Evolutionary conservation across 495 filamentous ascomycete species (phyloP).

Genomic region (Cercophora scortea): DNA sequence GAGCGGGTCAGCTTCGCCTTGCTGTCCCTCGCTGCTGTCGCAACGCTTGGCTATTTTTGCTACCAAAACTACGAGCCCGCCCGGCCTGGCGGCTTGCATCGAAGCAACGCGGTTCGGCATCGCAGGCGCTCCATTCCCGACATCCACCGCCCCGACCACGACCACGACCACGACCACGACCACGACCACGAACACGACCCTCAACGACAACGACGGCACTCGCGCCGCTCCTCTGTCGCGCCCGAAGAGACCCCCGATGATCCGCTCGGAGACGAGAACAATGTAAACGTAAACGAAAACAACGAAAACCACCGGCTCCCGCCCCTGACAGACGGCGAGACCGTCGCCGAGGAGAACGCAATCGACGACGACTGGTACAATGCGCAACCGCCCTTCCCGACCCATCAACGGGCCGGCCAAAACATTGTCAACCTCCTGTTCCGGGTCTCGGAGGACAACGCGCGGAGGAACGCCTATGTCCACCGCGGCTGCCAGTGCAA

Average conservation of each 20-base stretch:
- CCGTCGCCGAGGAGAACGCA: conserved; percentile 49
- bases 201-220: conserved; percentile 5
- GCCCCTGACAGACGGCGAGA: conserved; percentile 44
- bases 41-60: conserved; percentile 30
- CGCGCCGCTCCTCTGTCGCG: conserved; percentile 23
- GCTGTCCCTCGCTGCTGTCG: conserved; percentile 26
- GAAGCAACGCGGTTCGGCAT: conserved; percentile 53
- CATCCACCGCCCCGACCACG: conserved; percentile 11
- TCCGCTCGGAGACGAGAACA: conserved; percentile 34
- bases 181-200: conserved; percentile 6
- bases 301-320: conserved; percentile 28
- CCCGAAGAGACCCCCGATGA: conserved; percentile 26
- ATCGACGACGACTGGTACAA: conserved; percentile 52
- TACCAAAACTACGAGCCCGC: conserved; percentile 25
- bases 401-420: conserved; percentile 54
- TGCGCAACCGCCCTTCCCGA: conserved; percentile 22
- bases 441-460: conserved; percentile 76
- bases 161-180: conserved; percentile 12
- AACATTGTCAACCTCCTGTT: conserved; percentile 67
- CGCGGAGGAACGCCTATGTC: conserved; percentile 75
- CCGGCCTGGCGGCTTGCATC: conserved; percentile 34
- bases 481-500: conserved; percentile 94
- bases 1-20: conserved; percentile 28
- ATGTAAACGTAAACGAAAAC: conserved; percentile 24
- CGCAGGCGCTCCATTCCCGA: conserved; percentile 26